Evolutionary conservation across 306 rosid genomes (phyloP).

Genomic region (Dalbergia oliveri): DNA sequence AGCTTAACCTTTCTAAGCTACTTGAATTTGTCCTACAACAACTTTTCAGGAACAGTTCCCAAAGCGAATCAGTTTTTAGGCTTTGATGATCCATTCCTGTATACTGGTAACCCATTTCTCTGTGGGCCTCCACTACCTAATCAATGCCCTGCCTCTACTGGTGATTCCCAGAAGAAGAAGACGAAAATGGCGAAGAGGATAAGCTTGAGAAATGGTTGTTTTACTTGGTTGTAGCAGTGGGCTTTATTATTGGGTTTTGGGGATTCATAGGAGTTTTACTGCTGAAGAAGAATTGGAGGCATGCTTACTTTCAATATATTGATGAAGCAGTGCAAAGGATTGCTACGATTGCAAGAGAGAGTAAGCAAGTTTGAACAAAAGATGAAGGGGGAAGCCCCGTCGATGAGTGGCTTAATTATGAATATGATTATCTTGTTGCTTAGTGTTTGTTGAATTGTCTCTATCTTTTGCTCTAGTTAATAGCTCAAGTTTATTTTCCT

Average conservation of each 20-base stretch:
- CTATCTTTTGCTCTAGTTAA: too few species aligned
- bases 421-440: too few species aligned
- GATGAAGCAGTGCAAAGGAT: neutral
- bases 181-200: neutral
- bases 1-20: neutral
- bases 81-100: constrained; percentile 8
- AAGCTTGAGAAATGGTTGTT: neutral
- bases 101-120: constrained; percentile 34
- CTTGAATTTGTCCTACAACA: constrained; percentile 41
- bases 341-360: neutral
- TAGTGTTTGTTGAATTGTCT: too few species aligned
- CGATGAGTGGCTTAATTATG: too few species aligned
- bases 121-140: constrained; percentile 39
- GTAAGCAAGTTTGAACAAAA: neutral
- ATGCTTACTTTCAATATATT: neutral
- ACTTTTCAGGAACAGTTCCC: constrained; percentile 39
- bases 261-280: neutral
- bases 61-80: constrained; percentile 4
- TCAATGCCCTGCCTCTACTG: neutral
- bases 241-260: neutral
- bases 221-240: neutral
- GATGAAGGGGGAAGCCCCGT: neutral
- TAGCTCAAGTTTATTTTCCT: too few species aligned
- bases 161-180: neutral
- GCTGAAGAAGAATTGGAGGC: neutral